Conservation (phyloP, 2,329 filamentous ascomycete species). For the Ilyonectria robusta region DNA sequence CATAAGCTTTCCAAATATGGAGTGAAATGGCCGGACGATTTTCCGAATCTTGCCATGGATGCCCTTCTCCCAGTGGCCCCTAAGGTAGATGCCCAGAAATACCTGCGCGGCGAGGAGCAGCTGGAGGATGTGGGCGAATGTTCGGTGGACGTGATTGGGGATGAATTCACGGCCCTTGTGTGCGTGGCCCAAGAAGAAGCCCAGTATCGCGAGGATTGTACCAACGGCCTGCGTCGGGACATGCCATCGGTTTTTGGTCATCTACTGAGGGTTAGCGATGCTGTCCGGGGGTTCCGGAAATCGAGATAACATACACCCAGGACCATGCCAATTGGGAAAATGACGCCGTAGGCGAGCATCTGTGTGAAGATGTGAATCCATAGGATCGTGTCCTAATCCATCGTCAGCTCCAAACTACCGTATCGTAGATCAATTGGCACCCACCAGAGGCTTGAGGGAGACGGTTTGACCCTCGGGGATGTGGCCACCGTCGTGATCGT, state of each 20-base stretch:
- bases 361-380: conserved; percentile 96
- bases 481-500: conserved; percentile 64
- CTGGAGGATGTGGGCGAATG: conserved; percentile 86
- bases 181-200: conserved; percentile 91
- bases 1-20: conserved; percentile 87
- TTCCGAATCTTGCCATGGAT: conserved; percentile 84
- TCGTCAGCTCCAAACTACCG: conserved; percentile 49
- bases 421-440: conserved; percentile 46
- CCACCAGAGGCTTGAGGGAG: conserved; percentile 81
- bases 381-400: conserved; percentile 80
- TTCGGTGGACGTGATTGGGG: conserved; percentile 80
- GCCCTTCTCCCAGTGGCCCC: conserved; percentile 88
- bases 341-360: conserved; percentile 87
- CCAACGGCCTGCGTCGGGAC: conserved; percentile 87
- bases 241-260: conserved; percentile 93
- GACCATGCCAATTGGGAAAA: conserved; percentile 97
- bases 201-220: conserved; percentile 81
- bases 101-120: conserved; percentile 84
- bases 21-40: conserved; percentile 80
- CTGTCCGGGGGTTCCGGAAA: conserved; percentile 3
- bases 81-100: conserved; percentile 86
- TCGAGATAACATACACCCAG: conserved; percentile 77
- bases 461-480: conserved; percentile 79
- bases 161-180: conserved; percentile 92
- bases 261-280: conserved; percentile 63